These are phyloP conservation scores for Millerozyma acaciae DNA, from an alignment of 805 yeast species.

Conservation along the genomic window DNA sequence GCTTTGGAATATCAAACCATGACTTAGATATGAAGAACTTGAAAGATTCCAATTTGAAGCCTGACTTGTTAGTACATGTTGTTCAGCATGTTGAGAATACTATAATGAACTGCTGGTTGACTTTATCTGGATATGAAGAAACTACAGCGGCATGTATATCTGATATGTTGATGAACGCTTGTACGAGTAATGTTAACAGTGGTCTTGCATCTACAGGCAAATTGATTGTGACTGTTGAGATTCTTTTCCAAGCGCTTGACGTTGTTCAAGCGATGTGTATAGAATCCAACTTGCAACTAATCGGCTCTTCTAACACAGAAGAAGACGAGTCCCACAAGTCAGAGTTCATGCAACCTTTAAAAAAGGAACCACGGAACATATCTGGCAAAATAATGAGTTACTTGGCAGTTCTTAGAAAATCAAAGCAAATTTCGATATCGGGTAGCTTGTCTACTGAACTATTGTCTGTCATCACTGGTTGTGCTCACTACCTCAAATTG, in stretches of 20 bases:
- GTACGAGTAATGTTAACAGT: constrained; percentile 61
- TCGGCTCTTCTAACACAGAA: constrained; percentile 3
- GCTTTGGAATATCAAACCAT: constrained; percentile 10
- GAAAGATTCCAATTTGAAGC: constrained; percentile 22
- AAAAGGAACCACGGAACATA: constrained; percentile 74
- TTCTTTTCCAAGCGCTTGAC: constrained; percentile 75
- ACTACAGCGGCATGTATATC: constrained; percentile 84
- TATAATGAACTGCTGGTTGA: constrained; percentile 75
- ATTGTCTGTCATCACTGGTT: constrained; percentile 77
- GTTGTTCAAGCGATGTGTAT: constrained; percentile 28
- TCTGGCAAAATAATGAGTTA: constrained; percentile 89
- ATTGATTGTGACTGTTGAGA: constrained; percentile 68
- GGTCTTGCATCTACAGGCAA: constrained; percentile 71
- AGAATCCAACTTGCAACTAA: not conserved
- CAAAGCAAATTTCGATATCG: constrained; percentile 32
- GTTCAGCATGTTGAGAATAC: constrained; percentile 62
- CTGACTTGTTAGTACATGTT: constrained; percentile 47
- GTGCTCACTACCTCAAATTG: constrained; percentile 89
- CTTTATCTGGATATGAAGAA: constrained; percentile 85
- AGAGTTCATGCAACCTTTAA: constrained; percentile 34
- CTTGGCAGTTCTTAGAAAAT: constrained; percentile 74
- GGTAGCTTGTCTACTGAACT: constrained; percentile 59
- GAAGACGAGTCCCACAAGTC: constrained; percentile 11
- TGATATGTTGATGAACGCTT: constrained; percentile 83
- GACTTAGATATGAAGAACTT: constrained; percentile 9